These are phyloP conservation scores for Exophiala viscosa DNA, from an alignment of 2,329 filamentous ascomycete genomes.

Conservation along the genomic window DNA sequence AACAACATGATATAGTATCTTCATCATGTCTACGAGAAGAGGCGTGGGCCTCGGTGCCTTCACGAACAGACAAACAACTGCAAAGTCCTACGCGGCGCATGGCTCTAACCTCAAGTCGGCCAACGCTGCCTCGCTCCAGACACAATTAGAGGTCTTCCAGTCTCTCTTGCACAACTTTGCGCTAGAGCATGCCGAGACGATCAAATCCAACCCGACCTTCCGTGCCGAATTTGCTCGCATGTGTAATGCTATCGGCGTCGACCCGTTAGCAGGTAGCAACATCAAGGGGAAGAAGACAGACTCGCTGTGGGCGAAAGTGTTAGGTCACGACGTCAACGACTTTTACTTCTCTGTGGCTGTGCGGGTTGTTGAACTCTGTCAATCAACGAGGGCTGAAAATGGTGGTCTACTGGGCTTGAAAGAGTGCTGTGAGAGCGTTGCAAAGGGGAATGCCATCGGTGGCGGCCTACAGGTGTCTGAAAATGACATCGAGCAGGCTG, in stretches of 20 bases:
- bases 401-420: slow-evolving; percentile 82
- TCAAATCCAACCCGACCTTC: slow-evolving; percentile 90
- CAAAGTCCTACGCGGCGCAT: slow-evolving; percentile 85
- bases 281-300: slow-evolving; percentile 52
- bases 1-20: neutral
- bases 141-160: slow-evolving; percentile 93
- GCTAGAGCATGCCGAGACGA: slow-evolving; percentile 89
- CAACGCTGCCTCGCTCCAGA: slow-evolving; percentile 81
- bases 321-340: slow-evolving; percentile 89
- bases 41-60: slow-evolving; percentile 90
- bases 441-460: slow-evolving; percentile 69
- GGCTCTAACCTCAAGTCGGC: slow-evolving; percentile 79
- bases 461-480: slow-evolving; percentile 74
- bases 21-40: slow-evolving; percentile 43
- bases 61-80: slow-evolving; percentile 76
- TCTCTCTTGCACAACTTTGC: slow-evolving; percentile 93
- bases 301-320: slow-evolving; percentile 87
- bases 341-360: slow-evolving; percentile 98
- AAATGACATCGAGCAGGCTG: slow-evolving; percentile 87
- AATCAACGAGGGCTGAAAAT: slow-evolving; percentile 81
- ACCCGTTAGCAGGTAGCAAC: slow-evolving; percentile 74
- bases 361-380: slow-evolving; percentile 89
- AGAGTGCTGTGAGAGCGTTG: slow-evolving; percentile 74
- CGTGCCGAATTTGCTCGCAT: slow-evolving; percentile 97
- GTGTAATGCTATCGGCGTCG: slow-evolving; percentile 95